Percentiles rank a stretch among this genome's conserved stretches.
phyloP scores from a whole-genome alignment of 768 basidiomycete genomes.

The Leccinum fibrillosum region DNA sequence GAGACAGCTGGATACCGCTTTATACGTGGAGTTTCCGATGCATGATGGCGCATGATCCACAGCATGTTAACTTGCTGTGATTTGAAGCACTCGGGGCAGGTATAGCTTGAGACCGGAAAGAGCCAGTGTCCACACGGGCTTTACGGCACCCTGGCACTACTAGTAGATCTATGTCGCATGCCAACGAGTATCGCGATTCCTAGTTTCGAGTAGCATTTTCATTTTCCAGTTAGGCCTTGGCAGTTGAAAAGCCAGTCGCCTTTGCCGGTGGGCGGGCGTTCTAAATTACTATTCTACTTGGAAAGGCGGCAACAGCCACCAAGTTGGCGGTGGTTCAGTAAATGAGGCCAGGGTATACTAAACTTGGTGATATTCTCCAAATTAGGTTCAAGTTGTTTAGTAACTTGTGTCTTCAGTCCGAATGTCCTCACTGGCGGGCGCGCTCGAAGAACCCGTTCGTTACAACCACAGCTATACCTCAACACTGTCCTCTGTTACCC shows the following conservation, averaged over 20 bases:
- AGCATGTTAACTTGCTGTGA: constrained; percentile 26
- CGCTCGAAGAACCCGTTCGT: constrained; percentile 40
- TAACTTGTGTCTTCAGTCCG: neutral
- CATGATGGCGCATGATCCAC: constrained; percentile 6
- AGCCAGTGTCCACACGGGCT: neutral
- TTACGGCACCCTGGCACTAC: constrained; percentile 6
- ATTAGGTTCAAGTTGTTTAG: constrained; percentile 7
- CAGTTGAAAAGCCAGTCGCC: neutral
- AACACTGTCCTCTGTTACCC: constrained; percentile 1
- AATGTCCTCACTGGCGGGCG: constrained; percentile 60
- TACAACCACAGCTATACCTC: constrained; percentile 18
- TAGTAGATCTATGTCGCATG: neutral
- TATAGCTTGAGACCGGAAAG: neutral
- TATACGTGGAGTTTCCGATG: constrained; percentile 10
- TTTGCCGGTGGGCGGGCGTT: neutral
- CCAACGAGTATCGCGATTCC: constrained; percentile 20
- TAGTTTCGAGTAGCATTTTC: constrained; percentile 13
- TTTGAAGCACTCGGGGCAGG: neutral
- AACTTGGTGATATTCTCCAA: neutral
- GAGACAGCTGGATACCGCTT: neutral
- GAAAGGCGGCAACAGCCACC: constrained; percentile 13
- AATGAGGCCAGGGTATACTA: too few species aligned
- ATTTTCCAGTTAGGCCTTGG: neutral
- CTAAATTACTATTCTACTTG: constrained; percentile 10
- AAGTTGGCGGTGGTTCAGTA: neutral